Conservation (phyloP, 345 rosid species). For the Rhodomyrtus tomentosa region DNA sequence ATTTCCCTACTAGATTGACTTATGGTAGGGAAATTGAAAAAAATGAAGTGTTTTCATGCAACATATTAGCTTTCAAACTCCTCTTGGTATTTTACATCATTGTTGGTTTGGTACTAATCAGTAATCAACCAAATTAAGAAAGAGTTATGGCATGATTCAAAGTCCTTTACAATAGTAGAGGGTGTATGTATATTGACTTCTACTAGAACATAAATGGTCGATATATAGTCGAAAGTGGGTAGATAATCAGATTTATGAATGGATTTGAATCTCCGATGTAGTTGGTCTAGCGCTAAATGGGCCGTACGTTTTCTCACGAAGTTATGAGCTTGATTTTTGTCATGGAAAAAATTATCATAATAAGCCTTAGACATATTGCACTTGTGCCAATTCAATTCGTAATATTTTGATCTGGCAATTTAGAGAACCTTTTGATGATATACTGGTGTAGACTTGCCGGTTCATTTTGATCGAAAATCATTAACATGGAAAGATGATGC, state of each 20-base stretch:
- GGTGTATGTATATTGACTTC: neutral
- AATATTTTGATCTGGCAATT: neutral
- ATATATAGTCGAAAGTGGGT: neutral
- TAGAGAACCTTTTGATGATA: neutral
- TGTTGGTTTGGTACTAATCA: neutral
- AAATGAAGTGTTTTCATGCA: too few species aligned
- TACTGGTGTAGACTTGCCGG: neutral
- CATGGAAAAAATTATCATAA: too few species aligned
- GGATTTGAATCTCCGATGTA: neutral
- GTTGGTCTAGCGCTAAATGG: neutral
- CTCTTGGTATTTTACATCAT: neutral
- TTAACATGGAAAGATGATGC: too few species aligned
- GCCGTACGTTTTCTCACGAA: neutral
- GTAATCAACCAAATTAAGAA: neutral
- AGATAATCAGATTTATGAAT: neutral
- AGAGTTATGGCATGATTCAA: neutral
- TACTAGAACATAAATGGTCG: neutral
- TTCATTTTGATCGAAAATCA: neutral
- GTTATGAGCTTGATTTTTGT: neutral
- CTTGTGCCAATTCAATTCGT: fast-evolving
- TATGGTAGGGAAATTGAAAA: too few species aligned
- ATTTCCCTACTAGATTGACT: too few species aligned
- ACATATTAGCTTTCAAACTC: neutral
- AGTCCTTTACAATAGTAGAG: neutral
- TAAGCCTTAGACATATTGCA: too few species aligned